A percentile compares a stretch with the other conserved stretches of the same genome.
phyloP scores from a whole-genome alignment of 208 protist genomes.

The Zelonia costaricensis region DNA sequence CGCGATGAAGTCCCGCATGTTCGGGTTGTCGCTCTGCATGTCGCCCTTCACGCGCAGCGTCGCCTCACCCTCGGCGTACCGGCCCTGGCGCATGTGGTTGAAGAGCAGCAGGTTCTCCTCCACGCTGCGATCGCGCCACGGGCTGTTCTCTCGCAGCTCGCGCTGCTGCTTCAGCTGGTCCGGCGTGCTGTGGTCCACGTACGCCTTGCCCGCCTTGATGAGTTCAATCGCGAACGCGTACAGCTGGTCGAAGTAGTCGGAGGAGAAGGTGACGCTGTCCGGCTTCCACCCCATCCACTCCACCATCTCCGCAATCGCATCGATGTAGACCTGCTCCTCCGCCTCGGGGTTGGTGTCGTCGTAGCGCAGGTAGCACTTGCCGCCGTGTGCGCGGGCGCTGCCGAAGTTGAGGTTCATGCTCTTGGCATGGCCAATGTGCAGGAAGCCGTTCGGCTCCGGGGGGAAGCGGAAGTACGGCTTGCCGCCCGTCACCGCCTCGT shows the following conservation, averaged over 20 bases:
- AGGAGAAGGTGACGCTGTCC: conserved; percentile 96
- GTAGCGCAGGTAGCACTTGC: conserved; percentile 97
- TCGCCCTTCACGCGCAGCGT: conserved; percentile 99
- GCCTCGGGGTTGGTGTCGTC: conserved; percentile 99
- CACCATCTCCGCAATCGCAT: conserved; percentile 94
- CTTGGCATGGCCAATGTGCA: conserved; percentile 99
- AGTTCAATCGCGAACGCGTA: conserved; percentile 98
- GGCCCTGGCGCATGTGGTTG: conserved; percentile 93
- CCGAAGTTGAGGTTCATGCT: conserved; percentile 99
- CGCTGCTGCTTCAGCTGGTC: conserved; percentile 95
- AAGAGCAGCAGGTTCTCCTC: conserved; percentile 94
- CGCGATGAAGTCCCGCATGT: conserved; percentile 98
- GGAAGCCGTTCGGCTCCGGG: conserved; percentile 97
- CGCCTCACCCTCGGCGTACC: conserved; percentile 97
- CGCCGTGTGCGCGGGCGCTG: conserved; percentile 91
- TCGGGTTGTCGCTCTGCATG: conserved; percentile 96
- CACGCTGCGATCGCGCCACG: conserved; percentile 88
- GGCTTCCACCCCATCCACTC: conserved; percentile 93
- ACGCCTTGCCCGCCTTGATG: conserved; percentile 97
- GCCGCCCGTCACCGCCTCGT: conserved; percentile 61
- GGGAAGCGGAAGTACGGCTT: conserved; percentile 95
- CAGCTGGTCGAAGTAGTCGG: conserved; percentile 99
- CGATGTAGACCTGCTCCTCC: conserved; percentile 98
- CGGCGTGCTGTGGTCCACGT: conserved; percentile 97
- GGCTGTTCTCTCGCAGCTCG: conserved; percentile 83